Base-by-base conservation (phyloP, 2,329 filamentous ascomycete genomes). In the Aspergillus ruber region DNA sequence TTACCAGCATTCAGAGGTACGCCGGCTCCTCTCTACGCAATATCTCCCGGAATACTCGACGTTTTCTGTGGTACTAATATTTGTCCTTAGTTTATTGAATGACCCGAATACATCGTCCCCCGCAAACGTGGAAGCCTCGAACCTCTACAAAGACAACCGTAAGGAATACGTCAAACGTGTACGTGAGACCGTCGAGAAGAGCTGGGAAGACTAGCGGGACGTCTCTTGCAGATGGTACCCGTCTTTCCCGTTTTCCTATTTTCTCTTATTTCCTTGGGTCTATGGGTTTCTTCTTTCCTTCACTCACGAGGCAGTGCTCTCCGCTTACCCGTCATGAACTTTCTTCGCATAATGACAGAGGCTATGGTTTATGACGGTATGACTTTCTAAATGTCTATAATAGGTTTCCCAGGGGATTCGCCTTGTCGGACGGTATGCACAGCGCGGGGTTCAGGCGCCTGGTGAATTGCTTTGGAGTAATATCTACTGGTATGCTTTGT, bases 41-140 rank as follows among this genome's bases (percentile, higher is more conserved):
- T 17, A 3, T 17, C 13, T 17, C 3, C 8, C 6, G 6, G 13
- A 21, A 21, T 21, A 4, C 21, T 15, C 1, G 15, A 6, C 13
- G 2, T 35, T 17, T 35, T 35, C 33, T 35, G 13, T 15, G 33
- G 13, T 35, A 6, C n/a, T 35, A 17, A 35, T 17, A 6, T 35
- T 35, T 15, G 18, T 12, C 29, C 15, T 46, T 32, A 96, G 91
- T 81, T 73, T 98, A 40, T 79, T 98, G 12, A 97, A 98, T 70
- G 93, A 98, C 60, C 93, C 93, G 1, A 98, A 98, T 69, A 98
- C 93, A n/a, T 93, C 89, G 49, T 95, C 90, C 1, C 93, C 93
- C 0, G 93, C 93, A 47, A 98, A 98, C 62, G 93, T 97, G 59
- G 93, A 98, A 73, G 93, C 93, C 1, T 95, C 90, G 46, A 98